Percentiles rank a stretch among this genome's conserved stretches.
Evolutionary conservation across 2,329 filamentous ascomycete species (phyloP).

Genomic region (Rhinocladiella similis): DNA sequence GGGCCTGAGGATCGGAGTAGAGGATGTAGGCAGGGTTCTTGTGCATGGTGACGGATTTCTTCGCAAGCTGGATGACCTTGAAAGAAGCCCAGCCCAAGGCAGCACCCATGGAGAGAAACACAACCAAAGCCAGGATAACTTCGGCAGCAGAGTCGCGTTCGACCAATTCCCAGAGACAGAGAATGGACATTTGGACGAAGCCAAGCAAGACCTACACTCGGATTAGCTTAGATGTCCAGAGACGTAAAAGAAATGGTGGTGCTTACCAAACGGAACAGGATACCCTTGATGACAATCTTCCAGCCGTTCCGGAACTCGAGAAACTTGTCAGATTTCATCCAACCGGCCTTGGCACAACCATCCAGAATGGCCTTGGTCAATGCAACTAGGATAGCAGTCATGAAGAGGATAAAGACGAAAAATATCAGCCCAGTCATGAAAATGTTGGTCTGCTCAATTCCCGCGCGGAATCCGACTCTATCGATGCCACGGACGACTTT

Average conservation of each 20-base stretch:
- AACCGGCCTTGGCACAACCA: slow-evolving; percentile 68
- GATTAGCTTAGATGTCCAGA: slow-evolving; percentile 3
- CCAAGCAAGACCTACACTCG: slow-evolving; percentile 68
- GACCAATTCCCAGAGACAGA: slow-evolving; percentile 93
- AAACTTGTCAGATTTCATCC: slow-evolving; percentile 84
- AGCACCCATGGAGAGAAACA: slow-evolving; percentile 75
- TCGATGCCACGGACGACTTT: slow-evolving; percentile 75
- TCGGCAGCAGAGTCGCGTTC: slow-evolving; percentile 80
- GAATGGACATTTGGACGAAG: slow-evolving; percentile 85
- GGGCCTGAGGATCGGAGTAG: slow-evolving; percentile 87
- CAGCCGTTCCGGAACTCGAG: slow-evolving; percentile 92
- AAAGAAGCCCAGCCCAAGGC: slow-evolving; percentile 82
- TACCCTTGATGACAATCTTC: slow-evolving; percentile 89
- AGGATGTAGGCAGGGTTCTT: slow-evolving; percentile 96
- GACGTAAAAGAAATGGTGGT: slow-evolving; percentile 1
- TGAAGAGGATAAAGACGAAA: slow-evolving; percentile 78
- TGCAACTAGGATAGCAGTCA: slow-evolving; percentile 71
- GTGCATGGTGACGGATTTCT: slow-evolving; percentile 85
- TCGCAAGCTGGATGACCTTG: slow-evolving; percentile 87
- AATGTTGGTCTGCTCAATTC: slow-evolving; percentile 86
- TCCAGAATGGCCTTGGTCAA: slow-evolving; percentile 82
- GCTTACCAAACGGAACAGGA: slow-evolving; percentile 75
- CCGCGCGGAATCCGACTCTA: slow-evolving; percentile 80
- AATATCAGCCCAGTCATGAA: slow-evolving; percentile 90
- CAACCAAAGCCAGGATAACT: slow-evolving; percentile 83